phyloP scores from a whole-genome alignment of 495 filamentous ascomycete genomes.

The Aspergillus coremiiformis region DNA sequence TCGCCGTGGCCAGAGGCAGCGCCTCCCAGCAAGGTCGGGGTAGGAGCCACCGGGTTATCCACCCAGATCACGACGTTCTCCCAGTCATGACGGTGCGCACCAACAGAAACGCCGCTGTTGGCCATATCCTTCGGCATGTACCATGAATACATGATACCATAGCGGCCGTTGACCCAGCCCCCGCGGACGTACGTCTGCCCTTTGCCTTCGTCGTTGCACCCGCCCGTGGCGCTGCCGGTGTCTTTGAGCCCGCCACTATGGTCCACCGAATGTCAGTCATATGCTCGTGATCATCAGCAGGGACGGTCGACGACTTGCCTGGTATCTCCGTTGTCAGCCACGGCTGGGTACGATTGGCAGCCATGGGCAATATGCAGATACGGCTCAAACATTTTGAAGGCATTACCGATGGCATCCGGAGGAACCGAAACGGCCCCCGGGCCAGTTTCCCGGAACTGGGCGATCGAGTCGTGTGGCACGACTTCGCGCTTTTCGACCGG shows the following conservation, averaged over 20 bases:
- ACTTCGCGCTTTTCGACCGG: not conserved
- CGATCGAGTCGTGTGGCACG: conserved; percentile 1
- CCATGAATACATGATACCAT: conserved; percentile 8
- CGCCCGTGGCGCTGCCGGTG: conserved; percentile 4
- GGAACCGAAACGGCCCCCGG: conserved; percentile 2
- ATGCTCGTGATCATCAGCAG: not conserved
- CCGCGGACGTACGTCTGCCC: conserved; percentile 7
- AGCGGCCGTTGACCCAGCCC: conserved; percentile 2
- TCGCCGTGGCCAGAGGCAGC: conserved; percentile 2
- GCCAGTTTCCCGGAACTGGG: too few species aligned
- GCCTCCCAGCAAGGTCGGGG: conserved; percentile 1
- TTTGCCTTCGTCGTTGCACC: conserved; percentile 3
- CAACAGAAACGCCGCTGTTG: not conserved
- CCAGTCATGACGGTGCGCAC: conserved; percentile 6
- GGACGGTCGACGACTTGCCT: not conserved
- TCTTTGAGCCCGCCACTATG: conserved; percentile 1
- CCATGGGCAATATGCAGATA: conserved; percentile 6
- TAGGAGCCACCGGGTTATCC: not conserved
- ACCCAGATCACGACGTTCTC: conserved; percentile 9
- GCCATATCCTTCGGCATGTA: conserved; percentile 9
- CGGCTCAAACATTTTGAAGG: conserved; percentile 3
- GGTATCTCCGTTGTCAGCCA: conserved; percentile 3
- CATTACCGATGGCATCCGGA: not conserved
- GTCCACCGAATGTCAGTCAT: not conserved
- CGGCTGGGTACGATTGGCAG: conserved; percentile 6